A percentile compares a stretch with the other conserved stretches of the same genome.
phyloP scores from a whole-genome alignment of 139 green algal species.

The Chlamydomonas sphaeroides region DNA sequence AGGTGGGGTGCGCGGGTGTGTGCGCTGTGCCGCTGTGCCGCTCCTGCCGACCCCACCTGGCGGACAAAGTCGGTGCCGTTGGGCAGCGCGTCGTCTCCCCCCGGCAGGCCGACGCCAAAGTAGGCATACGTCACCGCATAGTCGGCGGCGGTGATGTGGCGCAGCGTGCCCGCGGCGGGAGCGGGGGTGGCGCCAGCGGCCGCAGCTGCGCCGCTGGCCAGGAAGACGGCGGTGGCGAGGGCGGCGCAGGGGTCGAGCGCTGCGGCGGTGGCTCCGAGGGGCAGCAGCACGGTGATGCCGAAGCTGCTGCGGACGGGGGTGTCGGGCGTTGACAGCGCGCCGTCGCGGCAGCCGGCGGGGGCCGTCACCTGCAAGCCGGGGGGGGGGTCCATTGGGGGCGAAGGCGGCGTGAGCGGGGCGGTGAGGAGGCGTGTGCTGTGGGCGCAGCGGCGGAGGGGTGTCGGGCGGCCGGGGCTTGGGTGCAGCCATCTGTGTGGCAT shows the following conservation, averaged over 20 bases:
- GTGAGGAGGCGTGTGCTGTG: no score
- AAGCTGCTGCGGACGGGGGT: neutral
- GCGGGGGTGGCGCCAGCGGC: neutral
- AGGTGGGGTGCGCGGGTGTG: no score
- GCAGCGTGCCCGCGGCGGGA: neutral
- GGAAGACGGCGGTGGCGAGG: neutral
- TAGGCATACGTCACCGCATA: neutral
- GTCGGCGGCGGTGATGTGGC: constrained; percentile 10
- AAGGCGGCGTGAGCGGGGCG: no score
- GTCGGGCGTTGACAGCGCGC: neutral
- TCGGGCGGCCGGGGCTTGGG: no score
- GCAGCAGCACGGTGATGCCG: neutral
- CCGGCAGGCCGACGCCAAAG: neutral
- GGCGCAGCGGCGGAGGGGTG: no score
- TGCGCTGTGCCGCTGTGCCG: no score
- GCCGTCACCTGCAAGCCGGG: neutral
- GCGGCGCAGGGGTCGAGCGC: neutral
- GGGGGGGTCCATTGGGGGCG: no score
- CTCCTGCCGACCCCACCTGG: no score
- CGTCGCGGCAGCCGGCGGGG: constrained; percentile 16
- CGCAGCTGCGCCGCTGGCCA: neutral
- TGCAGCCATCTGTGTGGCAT: no score
- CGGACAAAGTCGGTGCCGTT: neutral
- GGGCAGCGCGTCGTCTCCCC: neutral
- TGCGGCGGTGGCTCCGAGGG: neutral